Base-by-base conservation (phyloP, 164 flowering plant genomes). In the Warburgia ugandensis region DNA sequence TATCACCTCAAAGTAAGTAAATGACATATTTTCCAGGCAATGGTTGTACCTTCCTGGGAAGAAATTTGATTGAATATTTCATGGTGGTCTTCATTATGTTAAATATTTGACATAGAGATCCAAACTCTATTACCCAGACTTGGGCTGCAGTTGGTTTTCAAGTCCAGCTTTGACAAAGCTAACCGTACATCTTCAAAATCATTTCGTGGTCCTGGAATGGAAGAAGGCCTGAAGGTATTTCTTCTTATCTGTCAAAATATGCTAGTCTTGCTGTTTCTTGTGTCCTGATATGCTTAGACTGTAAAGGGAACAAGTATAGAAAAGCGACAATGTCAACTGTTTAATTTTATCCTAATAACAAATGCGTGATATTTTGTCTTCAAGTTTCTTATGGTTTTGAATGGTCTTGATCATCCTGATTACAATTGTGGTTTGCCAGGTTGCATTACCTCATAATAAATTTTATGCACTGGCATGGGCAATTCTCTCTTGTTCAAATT, bases 111-210 rank as follows among this genome's bases (percentile, higher is more conserved):
- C 41, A 11, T 35, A 36, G 10, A 22, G 4, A 11, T 32, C n/a
- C n/a, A n/a, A n/a, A n/a, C n/a, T 46, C 8, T 20, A n/a, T 48
- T 28, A 47, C 57, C 21, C 63, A 92, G 96, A 58, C 60, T 86
- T 60, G 96, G 95, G 14, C 48, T 92, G 74, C 83, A 75, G 14
- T 56, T 92, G 60, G 91, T 92, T 36, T 92, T 92, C 66, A 92
- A 92, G 59, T 92, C 95, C 6, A 92, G 99, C 65, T 92, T 88
- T 50, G 99, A 92, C 58, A 92, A 92, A 72, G 99, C 99, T 50
- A 88, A 88, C 59, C 69, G 99, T 17, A 92, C 99, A 1, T 88
- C 97, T 5, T 80, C 91, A 8, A 86, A 80, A 61, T 92, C 99
- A 39, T 92, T 88, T 52, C 86, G 97, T 7, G 99, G 99, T 47